Conservation (phyloP, 768 basidiomycete genomes). For the Phlebiopsis flavidoalba region DNA sequence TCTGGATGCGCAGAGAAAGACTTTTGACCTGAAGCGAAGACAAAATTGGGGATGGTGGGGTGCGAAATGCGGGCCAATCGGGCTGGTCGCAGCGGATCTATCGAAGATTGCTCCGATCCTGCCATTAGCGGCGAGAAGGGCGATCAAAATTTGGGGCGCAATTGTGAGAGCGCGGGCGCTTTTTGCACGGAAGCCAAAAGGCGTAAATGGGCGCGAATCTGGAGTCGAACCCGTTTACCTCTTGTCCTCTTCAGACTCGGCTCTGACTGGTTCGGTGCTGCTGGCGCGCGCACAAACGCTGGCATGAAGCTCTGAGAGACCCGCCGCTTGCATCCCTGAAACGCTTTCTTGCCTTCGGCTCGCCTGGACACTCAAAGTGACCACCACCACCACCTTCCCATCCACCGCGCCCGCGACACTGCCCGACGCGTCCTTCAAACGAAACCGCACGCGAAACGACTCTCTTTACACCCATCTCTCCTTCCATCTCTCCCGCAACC, state of each 20-base stretch:
- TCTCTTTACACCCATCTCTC: background rate
- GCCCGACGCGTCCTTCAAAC: conserved; percentile 3
- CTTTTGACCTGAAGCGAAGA: background rate
- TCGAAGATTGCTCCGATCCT: background rate
- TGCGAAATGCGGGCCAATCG: background rate
- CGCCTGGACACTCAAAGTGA: background rate
- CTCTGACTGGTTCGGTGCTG: background rate
- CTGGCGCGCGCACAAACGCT: background rate
- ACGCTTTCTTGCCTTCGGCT: background rate
- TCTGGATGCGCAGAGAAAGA: too few relatives aligned
- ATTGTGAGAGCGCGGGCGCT: background rate
- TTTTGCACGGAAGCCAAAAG: background rate
- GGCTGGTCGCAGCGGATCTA: background rate
- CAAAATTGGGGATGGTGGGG: background rate
- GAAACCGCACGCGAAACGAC: conserved; percentile 9
- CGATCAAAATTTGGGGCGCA: background rate
- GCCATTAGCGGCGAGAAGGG: background rate
- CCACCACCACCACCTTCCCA: background rate
- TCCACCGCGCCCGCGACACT: background rate
- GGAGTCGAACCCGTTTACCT: background rate
- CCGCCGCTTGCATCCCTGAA: too few relatives aligned
- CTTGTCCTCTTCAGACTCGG: background rate
- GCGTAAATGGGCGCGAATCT: conserved; percentile 1
- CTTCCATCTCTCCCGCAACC: background rate
- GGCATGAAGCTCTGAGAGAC: background rate